Percentiles rank a stretch among this genome's conserved stretches.
Conservation (phyloP, 495 filamentous ascomycete species). For the Penicillium pancosmium region DNA sequence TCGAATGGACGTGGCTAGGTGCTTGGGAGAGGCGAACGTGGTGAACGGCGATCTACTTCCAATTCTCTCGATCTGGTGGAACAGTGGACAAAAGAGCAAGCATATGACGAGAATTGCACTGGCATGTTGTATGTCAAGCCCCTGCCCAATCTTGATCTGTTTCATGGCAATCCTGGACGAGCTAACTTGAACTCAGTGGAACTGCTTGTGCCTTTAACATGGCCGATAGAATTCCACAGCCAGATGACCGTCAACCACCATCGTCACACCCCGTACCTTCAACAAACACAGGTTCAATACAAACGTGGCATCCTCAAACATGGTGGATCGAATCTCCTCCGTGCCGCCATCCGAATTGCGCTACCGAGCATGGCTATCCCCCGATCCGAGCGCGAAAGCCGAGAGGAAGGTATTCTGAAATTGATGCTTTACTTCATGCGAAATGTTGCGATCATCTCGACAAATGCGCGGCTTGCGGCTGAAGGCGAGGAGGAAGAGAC, state of each 20-base stretch:
- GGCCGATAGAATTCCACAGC: slow-evolving; percentile 82
- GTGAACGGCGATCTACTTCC: slow-evolving; percentile 86
- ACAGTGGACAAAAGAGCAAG: slow-evolving; percentile 63
- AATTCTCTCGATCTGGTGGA: slow-evolving; percentile 80
- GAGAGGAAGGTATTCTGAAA: slow-evolving; percentile 94
- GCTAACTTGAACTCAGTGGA: slow-evolving; percentile 58
- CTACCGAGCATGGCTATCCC: slow-evolving; percentile 85
- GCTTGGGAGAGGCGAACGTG: slow-evolving; percentile 90
- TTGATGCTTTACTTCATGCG: slow-evolving; percentile 85
- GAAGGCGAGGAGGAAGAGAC: slow-evolving; percentile 86
- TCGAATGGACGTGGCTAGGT: slow-evolving; percentile 92
- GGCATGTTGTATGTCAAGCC: slow-evolving; percentile 64
- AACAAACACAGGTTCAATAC: slow-evolving; percentile 84
- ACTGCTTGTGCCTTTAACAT: slow-evolving; percentile 90
- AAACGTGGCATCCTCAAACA: slow-evolving; percentile 85
- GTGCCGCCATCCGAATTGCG: slow-evolving; percentile 74
- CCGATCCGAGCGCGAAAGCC: slow-evolving; percentile 69
- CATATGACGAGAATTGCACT: slow-evolving; percentile 79
- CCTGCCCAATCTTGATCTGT: too few species aligned
- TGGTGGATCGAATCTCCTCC: slow-evolving; percentile 73
- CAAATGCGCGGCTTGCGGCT: slow-evolving; percentile 58
- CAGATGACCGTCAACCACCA: slow-evolving; percentile 93
- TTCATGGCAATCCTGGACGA: background rate
- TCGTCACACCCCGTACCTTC: slow-evolving; percentile 83
- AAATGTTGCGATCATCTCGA: slow-evolving; percentile 83